Base-by-base conservation (phyloP, 2,329 filamentous ascomycete genomes). In the Calonectria leucothoes region DNA sequence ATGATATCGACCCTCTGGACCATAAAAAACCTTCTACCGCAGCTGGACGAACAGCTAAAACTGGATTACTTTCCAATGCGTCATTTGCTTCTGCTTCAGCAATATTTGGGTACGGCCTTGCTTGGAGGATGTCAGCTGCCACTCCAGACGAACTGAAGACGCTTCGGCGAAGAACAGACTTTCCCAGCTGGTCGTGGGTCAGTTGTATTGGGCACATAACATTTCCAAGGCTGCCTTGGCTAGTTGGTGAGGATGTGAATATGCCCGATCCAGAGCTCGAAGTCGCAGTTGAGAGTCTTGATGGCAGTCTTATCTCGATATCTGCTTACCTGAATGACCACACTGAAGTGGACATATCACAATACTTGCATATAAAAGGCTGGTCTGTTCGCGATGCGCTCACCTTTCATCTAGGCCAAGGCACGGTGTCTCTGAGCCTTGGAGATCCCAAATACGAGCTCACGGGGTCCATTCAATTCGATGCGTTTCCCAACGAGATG, bases 371-470 rank as follows among this genome's bases (percentile, higher is more conserved):
- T 7, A 6, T 55, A 6, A 25, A 55, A 29, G 49, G 15, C 25
- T 67, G 65, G 65, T 55, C 65, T 7, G 65, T 67, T 23, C 65
- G 65, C 10, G 49, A 67, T 31, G 25, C 49, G 5, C 35, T 67
- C 12, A 67, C 65, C 25, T 45, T 67, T 42, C 65, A 57, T 8
- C 20, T 61, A 14, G 6, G 23, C 11, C 11, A 67, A 33, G 49
- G 49, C 2, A 33, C 14, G 10, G 49, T 23, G 23, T 67, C 48
- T 10, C 65, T 55, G 14, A 17, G 57, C 8, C 65, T 67, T 6
- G 49, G 65, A 11, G 35, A 67, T 42, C 5, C 1, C 2, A 67
- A 45, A 23, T 67, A 67, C 25, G 65, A 57, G 27, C 12, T 67
- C 27, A 67, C 11, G 6, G 49, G 65, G 37, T 25, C 35, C 17